Base-by-base conservation (phyloP, 1,284 basidiomycete genomes). In the Anthracocystis walkeri region DNA sequence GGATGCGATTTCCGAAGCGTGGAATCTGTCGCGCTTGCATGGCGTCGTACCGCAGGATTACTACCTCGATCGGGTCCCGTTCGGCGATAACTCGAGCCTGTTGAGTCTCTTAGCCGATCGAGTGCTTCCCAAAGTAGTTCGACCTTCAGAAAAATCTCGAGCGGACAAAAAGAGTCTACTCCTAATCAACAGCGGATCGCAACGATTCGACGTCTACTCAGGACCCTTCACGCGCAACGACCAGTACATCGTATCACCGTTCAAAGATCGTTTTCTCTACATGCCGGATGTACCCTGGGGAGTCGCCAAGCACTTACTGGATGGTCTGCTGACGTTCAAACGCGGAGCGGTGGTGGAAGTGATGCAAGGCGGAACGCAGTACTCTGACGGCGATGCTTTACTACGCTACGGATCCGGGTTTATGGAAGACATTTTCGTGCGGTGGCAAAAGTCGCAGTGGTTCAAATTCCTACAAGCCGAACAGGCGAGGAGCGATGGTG, bases 1-100 rank as follows among this genome's bases (percentile, higher is more conserved):
- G 82, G 72, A 82, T 25, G 68, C 77, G 41, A 73, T 84, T 25
- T 77, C 78, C 0, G 59, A 64, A 44, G 70, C 72, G 3, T 84
- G 82, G 83, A 80, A 79, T 27, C 61, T 84, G 21, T 78, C 81
- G 11, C 48, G 79, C 2, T 56, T 83, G 52, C 81, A 75, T 40
- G 83, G 83, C 27, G 64, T 68, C 4, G 82, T 77, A 6, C 82
- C 83, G n/a, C 77, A 78, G 11, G 83, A 84, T 54, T 84, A 84
- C 67, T 84, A 78, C 46, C 70, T 84, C 31, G 80, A 82, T 50
- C 71, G 83, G 11, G 75, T 75, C 0, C 63, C 81, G 14, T 70
- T 70, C 29, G 73, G 77, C 38, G 64, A 78, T 50, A 68, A 61
- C 27, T 64, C 65, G 35, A 79, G 79, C 44, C 68, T 84, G 31